Evolutionary conservation across 495 filamentous ascomycete species (phyloP), one percentile per base, ranked within the genome.

Genomic region (Oidiodendron maius): DNA sequence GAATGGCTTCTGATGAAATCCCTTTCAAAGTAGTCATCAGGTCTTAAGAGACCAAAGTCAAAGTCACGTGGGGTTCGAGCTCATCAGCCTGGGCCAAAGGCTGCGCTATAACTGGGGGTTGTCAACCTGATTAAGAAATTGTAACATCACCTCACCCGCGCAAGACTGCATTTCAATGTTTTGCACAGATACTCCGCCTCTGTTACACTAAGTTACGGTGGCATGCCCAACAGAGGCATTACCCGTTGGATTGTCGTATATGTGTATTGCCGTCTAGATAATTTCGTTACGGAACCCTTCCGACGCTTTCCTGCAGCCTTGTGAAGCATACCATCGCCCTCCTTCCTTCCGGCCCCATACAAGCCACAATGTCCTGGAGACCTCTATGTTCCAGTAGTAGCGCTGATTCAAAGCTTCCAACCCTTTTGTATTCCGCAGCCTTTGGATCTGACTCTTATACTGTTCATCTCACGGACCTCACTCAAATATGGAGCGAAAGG

Each of bases 401-500:
- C 47, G 48, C 48, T 5, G 43, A 41, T 18, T 23, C n/a, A 20
- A 35, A 50, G 11, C 47, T 59, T 11, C 78, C 80, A n/a, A 67
- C 76, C 9, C 65, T 84, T 26, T 65, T 85, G 2, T 67, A 78
- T 46, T 78, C 77, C 57, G 69, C 70, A 37, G 60, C 61, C 16
- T 74, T 77, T 50, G 71, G 66, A 15, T 30, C 58, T 17, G 58
- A 68, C 23, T 77, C 78, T 34, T 98, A 96, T 68, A 76, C 70
- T 9, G 55, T 96, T 30, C 76, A 81, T 48, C 61, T 96, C 23
- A 93, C 91, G 3, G 93, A 98, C 64, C 76, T 97, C 15, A 84
- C 81, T 59, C 73, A 80, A 49, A 64, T 96, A n/a, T 98, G 93
- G 93, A 72, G 71, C 3, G 90, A 96, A 67, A 67, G 59, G 15